Evolutionary conservation across 106 monocot genomes (phyloP).

Genomic region (Iris macrosiphon): DNA sequence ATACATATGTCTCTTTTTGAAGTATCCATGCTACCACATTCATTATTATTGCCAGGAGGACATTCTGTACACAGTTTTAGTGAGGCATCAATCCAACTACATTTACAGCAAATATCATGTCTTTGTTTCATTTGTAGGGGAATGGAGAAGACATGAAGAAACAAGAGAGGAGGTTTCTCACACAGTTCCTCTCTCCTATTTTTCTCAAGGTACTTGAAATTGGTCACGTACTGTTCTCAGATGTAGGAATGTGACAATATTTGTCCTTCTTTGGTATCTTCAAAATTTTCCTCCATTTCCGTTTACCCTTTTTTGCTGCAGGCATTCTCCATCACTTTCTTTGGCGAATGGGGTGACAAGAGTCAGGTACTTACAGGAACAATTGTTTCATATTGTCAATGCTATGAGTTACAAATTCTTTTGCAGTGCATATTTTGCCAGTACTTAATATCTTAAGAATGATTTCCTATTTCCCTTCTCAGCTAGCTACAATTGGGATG

Average conservation of each 20-base stretch:
- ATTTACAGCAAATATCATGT: no score
- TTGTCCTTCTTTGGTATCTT: neutral
- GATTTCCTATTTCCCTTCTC: neutral
- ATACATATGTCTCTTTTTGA: no score
- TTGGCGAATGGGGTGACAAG: constrained; percentile 94
- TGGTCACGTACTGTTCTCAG: no score
- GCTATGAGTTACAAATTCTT: no score
- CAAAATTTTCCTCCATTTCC: neutral
- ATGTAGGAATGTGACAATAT: no score
- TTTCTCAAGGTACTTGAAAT: constrained; percentile 67
- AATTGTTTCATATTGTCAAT: neutral
- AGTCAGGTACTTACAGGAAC: constrained; percentile 51
- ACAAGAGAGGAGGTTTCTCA: constrained; percentile 46
- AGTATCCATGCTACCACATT: no score
- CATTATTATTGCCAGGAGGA: no score
- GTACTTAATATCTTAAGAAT: neutral
- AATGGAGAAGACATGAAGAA: constrained; percentile 68
- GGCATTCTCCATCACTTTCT: constrained; percentile 97
- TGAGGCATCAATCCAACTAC: no score
- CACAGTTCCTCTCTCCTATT: constrained; percentile 79
- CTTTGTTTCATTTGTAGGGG: constrained; percentile 36
- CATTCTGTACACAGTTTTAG: no score
- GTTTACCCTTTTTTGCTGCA: constrained; percentile 7
- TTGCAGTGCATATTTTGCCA: neutral
- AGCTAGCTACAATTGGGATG: constrained; percentile 96